phyloP scores from a whole-genome alignment of 2,329 filamentous ascomycete genomes.

The Pleurostoma richardsiae region DNA sequence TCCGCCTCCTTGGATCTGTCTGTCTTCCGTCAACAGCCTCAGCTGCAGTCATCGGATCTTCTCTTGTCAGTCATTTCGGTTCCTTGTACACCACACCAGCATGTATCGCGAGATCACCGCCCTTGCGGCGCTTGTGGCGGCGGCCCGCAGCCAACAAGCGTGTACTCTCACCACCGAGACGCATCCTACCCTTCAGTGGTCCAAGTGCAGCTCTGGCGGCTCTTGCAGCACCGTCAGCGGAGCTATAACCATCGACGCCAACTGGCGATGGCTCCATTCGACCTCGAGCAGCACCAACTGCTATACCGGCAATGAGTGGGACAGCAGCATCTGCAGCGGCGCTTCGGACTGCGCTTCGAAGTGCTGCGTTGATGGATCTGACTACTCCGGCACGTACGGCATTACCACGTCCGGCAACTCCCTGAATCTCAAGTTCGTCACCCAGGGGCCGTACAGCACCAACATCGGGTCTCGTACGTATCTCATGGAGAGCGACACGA shows the following conservation, averaged over 20 bases:
- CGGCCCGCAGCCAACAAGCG: slow-evolving; percentile 40
- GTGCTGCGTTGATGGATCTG: slow-evolving; percentile 49
- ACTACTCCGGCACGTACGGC: slow-evolving; percentile 47
- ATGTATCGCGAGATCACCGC: slow-evolving; percentile 27
- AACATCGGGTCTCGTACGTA: slow-evolving; percentile 56
- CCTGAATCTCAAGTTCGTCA: slow-evolving; percentile 54
- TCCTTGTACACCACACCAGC: slow-evolving; percentile 1
- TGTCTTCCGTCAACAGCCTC: no score
- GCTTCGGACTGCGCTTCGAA: slow-evolving; percentile 38
- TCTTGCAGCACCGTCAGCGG: slow-evolving; percentile 43
- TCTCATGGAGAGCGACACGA: slow-evolving; percentile 55
- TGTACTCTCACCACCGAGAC: slow-evolving; percentile 41
- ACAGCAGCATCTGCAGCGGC: slow-evolving; percentile 32
- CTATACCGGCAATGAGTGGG: slow-evolving; percentile 29
- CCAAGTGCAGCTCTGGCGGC: slow-evolving; percentile 44
- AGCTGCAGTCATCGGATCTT: no score
- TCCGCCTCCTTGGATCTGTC: no score
- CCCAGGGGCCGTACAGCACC: slow-evolving; percentile 37
- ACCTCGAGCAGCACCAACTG: slow-evolving; percentile 17
- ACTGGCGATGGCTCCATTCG: slow-evolving; percentile 19
- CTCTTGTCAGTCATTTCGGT: no score
- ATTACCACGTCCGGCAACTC: slow-evolving; percentile 45
- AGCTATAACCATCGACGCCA: slow-evolving; percentile 52
- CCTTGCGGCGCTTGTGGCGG: slow-evolving; percentile 35
- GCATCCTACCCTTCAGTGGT: slow-evolving; percentile 49